Evolutionary conservation across 257 asterid genomes (phyloP).

Genomic region (Fraxinus excelsior): DNA sequence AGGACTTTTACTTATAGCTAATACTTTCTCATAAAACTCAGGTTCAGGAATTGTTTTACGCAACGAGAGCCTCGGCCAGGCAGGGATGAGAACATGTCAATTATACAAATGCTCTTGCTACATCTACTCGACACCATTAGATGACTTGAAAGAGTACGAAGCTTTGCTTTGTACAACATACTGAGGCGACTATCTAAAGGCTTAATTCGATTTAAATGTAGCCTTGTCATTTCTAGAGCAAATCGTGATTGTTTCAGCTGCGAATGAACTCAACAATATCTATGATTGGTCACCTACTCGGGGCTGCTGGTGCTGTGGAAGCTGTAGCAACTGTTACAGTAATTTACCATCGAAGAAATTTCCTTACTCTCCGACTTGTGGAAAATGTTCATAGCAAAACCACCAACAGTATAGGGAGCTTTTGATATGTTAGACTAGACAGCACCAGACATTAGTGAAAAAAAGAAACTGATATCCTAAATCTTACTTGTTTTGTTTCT

Average conservation of each 20-base stretch:
- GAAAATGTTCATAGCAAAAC: not conserved
- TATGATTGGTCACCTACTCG: conserved; percentile 50
- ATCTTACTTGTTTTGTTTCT: too few relatives aligned
- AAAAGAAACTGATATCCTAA: not conserved
- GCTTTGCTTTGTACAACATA: too few relatives aligned
- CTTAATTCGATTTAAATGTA: not conserved
- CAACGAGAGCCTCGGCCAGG: too few relatives aligned
- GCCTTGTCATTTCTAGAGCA: not conserved
- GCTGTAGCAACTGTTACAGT: conserved; percentile 53
- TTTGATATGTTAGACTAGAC: not conserved
- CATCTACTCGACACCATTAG: too few relatives aligned
- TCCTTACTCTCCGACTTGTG: too few relatives aligned
- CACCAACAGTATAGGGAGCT: not conserved
- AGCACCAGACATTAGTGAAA: not conserved
- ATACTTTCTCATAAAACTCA: too few relatives aligned
- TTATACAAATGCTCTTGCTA: too few relatives aligned
- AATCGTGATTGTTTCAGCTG: conserved; percentile 25
- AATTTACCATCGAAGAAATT: not conserved
- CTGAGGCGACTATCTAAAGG: too few relatives aligned
- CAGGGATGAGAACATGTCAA: too few relatives aligned
- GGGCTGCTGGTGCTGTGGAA: conserved; percentile 57
- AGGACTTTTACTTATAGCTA: too few relatives aligned
- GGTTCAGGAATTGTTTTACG: too few relatives aligned
- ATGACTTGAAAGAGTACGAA: too few relatives aligned
- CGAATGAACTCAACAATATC: conserved; percentile 48